These are phyloP conservation scores for Clonostachys sp. DNA, from an alignment of 2,329 filamentous ascomycete genomes.

Conservation along the genomic window DNA sequence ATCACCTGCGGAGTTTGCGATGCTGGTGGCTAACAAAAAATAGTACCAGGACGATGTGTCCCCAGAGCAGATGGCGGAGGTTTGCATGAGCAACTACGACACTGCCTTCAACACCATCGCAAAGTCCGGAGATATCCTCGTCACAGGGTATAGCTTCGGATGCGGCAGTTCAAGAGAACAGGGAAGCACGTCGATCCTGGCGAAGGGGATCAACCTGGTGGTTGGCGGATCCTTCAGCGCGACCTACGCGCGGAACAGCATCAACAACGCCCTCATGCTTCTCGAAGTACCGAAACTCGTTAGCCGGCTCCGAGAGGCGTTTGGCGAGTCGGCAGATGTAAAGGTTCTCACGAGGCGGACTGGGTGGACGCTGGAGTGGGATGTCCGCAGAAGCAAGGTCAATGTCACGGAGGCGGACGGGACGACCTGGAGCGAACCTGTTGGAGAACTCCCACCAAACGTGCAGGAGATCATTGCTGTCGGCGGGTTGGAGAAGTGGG, in stretches of 20 bases:
- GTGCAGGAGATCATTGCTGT: conserved; percentile 33
- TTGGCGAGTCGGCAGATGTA: conserved; percentile 26
- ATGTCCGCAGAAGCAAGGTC: conserved; percentile 68
- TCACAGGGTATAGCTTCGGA: conserved; percentile 86
- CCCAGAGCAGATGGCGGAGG: conserved; percentile 75
- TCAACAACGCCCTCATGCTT: conserved; percentile 74
- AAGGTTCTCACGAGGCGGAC: conserved; percentile 63
- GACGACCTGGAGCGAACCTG: conserved; percentile 70
- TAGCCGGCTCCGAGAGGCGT: conserved; percentile 59
- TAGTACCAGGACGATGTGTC: conserved; percentile 87
- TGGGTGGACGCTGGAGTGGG: conserved; percentile 81
- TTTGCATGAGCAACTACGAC: conserved; percentile 96
- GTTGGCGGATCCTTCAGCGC: conserved; percentile 78
- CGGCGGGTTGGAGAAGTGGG: conserved; percentile 3
- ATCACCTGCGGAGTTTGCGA: background rate
- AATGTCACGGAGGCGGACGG: conserved; percentile 65
- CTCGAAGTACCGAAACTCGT: conserved; percentile 66
- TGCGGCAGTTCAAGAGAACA: conserved; percentile 62
- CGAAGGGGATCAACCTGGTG: conserved; percentile 75
- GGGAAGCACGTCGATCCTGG: conserved; percentile 79
- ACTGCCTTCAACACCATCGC: conserved; percentile 60
- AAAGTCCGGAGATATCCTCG: conserved; percentile 71
- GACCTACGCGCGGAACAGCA: conserved; percentile 73
- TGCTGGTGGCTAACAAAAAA: conserved; percentile 30
- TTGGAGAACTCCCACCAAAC: conserved; percentile 78